Conservation (phyloP, 192 early-diverging fungal species). For the Diversispora epigaea region DNA sequence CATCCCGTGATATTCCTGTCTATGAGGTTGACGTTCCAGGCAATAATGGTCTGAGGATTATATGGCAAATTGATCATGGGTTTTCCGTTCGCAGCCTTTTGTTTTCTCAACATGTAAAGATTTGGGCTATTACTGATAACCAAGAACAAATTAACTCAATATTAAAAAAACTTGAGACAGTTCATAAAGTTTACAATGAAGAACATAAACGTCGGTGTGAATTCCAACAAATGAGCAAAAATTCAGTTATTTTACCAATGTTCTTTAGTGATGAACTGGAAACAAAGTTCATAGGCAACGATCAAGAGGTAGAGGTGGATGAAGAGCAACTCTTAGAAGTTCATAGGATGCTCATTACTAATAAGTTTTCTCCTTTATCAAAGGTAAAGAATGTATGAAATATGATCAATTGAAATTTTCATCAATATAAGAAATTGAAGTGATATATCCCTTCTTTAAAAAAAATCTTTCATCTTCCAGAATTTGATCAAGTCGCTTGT, state of each 20-base stretch:
- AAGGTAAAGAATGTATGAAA: conserved; percentile 6
- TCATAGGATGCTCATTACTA: conserved; percentile 24
- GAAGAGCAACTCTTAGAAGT: conserved; percentile 17
- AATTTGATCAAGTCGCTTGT: conserved; percentile 24
- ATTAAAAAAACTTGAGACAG: conserved; percentile 14
- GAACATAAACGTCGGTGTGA: not conserved
- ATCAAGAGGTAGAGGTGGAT: not conserved
- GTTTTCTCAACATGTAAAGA: conserved; percentile 3
- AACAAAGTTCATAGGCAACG: not conserved
- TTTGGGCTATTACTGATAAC: conserved; percentile 18
- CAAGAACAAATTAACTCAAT: conserved; percentile 2
- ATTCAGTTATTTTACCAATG: conserved; percentile 18
- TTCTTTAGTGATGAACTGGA: not conserved
- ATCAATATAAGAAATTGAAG: not conserved
- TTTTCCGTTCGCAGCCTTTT: not conserved
- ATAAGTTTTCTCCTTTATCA: conserved; percentile 30
- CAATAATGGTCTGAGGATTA: not conserved
- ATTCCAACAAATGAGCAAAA: not conserved
- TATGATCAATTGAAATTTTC: not conserved
- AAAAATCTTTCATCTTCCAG: not conserved
- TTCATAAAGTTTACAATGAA: conserved; percentile 7
- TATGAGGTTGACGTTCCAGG: conserved; percentile 1
- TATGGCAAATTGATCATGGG: conserved; percentile 22
- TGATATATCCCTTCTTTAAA: too few relatives aligned
- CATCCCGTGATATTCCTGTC: not conserved